Base-by-base conservation (phyloP, 805 yeast species). In the Candida xiaguanensis region DNA sequence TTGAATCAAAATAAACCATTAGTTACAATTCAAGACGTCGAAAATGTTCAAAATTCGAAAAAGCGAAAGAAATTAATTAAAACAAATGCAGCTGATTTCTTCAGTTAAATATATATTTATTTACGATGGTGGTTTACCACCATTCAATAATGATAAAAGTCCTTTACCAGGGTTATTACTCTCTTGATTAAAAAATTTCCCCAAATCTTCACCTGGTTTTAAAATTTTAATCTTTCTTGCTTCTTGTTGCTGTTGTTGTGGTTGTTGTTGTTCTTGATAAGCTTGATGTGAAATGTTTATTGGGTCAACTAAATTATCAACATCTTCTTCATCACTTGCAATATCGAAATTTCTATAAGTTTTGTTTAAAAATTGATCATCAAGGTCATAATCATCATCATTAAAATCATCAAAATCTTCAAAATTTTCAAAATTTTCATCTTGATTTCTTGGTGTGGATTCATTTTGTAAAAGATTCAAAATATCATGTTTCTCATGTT, bases 261-360 rank as follows among this genome's bases (percentile, higher is more conserved):
- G 11, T 19, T 14, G 13, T 20, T 16, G 26, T 19, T 27, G 39
- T 12, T 29, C 13, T 16, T 38, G 36, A 14, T 3, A n/a, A 19
- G 22, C 4, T 11, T 29, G 39, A 8, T 16, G 29, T 5, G 6
- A 5, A 18, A 15, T 35, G 26, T 18, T 35, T 2, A 38, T 22
- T 17, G 40, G 32, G 28, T 34, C 44, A 12, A 35, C 27, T 15
- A 39, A 38, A 38, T 42, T 36, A 20, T 41, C 48, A 9, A 45
- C 55, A 27, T 52, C 61, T 31, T 64, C 71, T 32, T 67, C 71
- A 39, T 65, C 71, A 34, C 64, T 56, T 8, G 55, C 68, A 29
- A 58, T 50, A 35, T 62, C 67, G 43, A 63, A 55, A 26, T 52
- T 53, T 30, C 51, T 44, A 45, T 47, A 37, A 40, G 50, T 42